Percentiles rank a stretch among this genome's conserved stretches.
Evolutionary conservation across 805 yeast species (phyloP).

Genomic region (Ogataea pignaliae): DNA sequence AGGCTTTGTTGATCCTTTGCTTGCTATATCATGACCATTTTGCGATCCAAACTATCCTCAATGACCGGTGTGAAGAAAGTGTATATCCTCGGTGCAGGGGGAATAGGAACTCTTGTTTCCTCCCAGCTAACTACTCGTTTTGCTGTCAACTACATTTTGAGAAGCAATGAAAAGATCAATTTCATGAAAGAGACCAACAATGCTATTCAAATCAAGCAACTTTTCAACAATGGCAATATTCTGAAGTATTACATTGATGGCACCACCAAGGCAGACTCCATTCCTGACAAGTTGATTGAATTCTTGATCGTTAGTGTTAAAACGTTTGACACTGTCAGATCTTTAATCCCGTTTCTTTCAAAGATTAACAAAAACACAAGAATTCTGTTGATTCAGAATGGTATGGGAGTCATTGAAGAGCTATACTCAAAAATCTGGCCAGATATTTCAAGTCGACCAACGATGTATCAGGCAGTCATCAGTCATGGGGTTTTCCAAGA

Average conservation of each 20-base stretch:
- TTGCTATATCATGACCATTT: too few relatives aligned
- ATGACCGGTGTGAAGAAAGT: conserved; percentile 7
- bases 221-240: conserved; percentile 18
- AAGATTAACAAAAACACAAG: conserved; percentile 47
- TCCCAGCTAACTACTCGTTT: conserved; percentile 17
- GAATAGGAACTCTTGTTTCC: conserved; percentile 30
- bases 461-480: conserved; percentile 67
- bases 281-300: conserved; percentile 20
- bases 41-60: too few relatives aligned
- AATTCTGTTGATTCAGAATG: conserved; percentile 76
- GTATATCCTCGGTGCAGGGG: conserved; percentile 32
- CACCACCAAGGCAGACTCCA: conserved; percentile 11
- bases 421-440: conserved; percentile 55
- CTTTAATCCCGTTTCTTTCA: conserved; percentile 52
- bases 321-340: conserved; percentile 64
- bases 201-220: conserved; percentile 17
- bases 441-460: conserved; percentile 41
- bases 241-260: conserved; percentile 12
- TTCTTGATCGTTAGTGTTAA: conserved; percentile 70
- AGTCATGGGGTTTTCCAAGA: conserved; percentile 75
- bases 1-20: too few relatives aligned
- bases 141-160: conserved; percentile 23
- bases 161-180: conserved; percentile 21
- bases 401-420: conserved; percentile 65
- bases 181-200: conserved; percentile 16